Percentiles rank a stretch among this genome's conserved stretches.
phyloP scores from a whole-genome alignment of 371 early-diverging fungal genomes.

The Lichtheimia hyalospora region DNA sequence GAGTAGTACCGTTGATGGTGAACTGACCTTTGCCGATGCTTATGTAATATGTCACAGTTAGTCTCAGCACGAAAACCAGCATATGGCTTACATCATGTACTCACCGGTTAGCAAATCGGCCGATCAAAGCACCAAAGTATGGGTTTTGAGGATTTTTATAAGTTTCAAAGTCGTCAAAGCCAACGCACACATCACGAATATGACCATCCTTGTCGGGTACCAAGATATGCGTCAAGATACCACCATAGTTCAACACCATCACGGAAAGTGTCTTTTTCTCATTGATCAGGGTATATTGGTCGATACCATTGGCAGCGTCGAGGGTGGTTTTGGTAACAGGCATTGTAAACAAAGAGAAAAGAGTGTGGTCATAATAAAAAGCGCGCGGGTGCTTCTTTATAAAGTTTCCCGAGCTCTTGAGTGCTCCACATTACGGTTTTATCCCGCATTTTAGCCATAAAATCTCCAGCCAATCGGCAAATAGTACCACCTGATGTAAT shows the following conservation, averaged over 20 bases:
- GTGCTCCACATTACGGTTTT: no score
- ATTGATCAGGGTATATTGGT: constrained; percentile 51
- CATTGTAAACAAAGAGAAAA: constrained; percentile 17
- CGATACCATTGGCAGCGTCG: constrained; percentile 28
- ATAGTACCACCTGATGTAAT: no score
- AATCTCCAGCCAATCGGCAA: no score
- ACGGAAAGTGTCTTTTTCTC: constrained; percentile 42
- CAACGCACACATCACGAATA: constrained; percentile 45
- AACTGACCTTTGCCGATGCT: constrained; percentile 47
- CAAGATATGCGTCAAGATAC: constrained; percentile 40
- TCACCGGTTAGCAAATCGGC: constrained; percentile 54
- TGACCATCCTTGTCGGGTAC: constrained; percentile 46
- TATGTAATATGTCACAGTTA: neutral
- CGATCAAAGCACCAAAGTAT: constrained; percentile 50
- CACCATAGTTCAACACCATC: constrained; percentile 51
- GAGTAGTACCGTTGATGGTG: constrained; percentile 35
- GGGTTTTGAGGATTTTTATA: constrained; percentile 41
- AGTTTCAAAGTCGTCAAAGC: constrained; percentile 44
- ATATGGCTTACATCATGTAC: neutral
- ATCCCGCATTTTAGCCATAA: no score
- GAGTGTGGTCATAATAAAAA: neutral
- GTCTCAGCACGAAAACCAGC: neutral
- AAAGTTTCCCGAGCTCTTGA: no score
- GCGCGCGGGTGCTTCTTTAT: no score
- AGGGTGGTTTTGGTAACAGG: constrained; percentile 29